Evolutionary conservation across 2,329 filamentous ascomycete genomes (phyloP).

Genomic region (Grosmannia serpens): DNA sequence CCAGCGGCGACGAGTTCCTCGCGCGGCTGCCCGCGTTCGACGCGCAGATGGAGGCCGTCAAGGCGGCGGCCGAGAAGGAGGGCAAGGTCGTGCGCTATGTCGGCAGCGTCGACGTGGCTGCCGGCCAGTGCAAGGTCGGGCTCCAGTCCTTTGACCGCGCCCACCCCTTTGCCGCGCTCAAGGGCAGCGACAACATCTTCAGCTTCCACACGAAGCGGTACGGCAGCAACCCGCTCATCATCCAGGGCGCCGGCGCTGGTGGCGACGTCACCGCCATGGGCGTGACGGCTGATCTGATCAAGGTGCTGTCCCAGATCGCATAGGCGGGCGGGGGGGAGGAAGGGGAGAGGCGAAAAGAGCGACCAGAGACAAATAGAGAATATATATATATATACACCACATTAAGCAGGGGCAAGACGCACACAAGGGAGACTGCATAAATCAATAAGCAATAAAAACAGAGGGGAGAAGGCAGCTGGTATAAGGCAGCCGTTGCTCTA

Average conservation of each 20-base stretch:
- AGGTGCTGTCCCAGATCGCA: slow-evolving; percentile 65
- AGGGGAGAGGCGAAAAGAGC: background rate
- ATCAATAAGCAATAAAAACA: too few species aligned
- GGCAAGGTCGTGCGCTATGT: slow-evolving; percentile 93
- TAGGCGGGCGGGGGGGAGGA: slow-evolving; percentile 6
- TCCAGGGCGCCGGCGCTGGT: slow-evolving; percentile 89
- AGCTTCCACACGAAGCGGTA: slow-evolving; percentile 97
- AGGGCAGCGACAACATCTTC: slow-evolving; percentile 98
- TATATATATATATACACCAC: background rate
- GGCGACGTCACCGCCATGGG: slow-evolving; percentile 97
- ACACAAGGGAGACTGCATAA: too few species aligned
- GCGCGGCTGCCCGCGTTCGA: slow-evolving; percentile 71
- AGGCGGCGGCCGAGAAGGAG: slow-evolving; percentile 70
- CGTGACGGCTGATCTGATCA: slow-evolving; percentile 85
- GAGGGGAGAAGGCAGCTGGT: too few species aligned
- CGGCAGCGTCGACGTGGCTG: slow-evolving; percentile 79
- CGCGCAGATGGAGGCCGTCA: slow-evolving; percentile 77
- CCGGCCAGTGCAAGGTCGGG: slow-evolving; percentile 78
- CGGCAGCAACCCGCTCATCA: slow-evolving; percentile 77
- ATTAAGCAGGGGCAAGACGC: too few species aligned
- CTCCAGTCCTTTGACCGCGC: slow-evolving; percentile 79
- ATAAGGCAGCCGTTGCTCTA: too few species aligned
- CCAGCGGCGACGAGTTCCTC: slow-evolving; percentile 78
- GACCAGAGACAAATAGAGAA: background rate
- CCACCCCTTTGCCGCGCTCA: slow-evolving; percentile 84